Percentiles rank a stretch among this genome's conserved stretches.
phyloP scores from a whole-genome alignment of 257 asterid species.

The Scutellaria baicalensis region DNA sequence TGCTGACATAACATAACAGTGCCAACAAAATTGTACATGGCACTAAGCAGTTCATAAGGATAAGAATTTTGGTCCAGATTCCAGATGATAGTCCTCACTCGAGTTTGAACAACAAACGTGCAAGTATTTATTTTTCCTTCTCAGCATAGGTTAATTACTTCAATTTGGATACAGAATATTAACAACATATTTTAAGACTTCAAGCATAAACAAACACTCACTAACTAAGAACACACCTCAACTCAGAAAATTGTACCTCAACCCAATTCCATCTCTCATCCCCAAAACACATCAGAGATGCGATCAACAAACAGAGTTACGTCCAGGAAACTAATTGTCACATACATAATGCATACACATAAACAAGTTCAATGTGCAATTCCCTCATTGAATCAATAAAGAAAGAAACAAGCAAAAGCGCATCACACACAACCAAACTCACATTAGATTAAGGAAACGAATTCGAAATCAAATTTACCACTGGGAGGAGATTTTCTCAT shows the following conservation, averaged over 20 bases:
- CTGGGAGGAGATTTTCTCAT: conserved; percentile 47
- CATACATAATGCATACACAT: background rate
- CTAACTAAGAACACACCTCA: background rate
- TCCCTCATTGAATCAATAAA: background rate
- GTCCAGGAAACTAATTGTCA: background rate
- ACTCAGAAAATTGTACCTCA: background rate
- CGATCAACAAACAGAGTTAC: background rate
- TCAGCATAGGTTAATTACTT: background rate
- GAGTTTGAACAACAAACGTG: background rate
- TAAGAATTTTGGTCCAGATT: background rate
- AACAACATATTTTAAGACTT: background rate
- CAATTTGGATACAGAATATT: background rate
- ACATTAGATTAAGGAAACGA: background rate
- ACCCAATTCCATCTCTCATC: background rate
- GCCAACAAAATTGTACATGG: background rate
- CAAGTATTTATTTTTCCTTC: background rate
- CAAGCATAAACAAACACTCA: background rate
- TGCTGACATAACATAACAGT: background rate
- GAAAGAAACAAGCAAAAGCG: background rate
- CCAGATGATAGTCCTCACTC: background rate
- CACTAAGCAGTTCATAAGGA: background rate
- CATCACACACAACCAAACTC: background rate
- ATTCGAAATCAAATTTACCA: conserved; percentile 33
- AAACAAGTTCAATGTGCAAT: background rate
- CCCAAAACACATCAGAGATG: background rate